These are phyloP conservation scores for Panicum hallii DNA, from an alignment of 202 grass and related monocot species.

Conservation along the genomic window DNA sequence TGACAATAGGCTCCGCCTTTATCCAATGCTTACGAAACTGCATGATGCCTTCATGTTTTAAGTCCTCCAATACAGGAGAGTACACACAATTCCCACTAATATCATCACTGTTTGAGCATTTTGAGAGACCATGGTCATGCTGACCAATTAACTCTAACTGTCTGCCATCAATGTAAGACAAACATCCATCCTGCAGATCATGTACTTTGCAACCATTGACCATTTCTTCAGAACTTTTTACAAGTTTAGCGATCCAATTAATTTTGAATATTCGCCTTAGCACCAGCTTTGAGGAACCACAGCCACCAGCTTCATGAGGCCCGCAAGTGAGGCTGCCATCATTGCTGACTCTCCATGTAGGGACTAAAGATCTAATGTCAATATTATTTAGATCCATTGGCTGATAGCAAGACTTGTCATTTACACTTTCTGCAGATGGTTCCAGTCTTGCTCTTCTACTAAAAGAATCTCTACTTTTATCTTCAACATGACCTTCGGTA, in stretches of 20 bases:
- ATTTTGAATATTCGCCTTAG: conserved; percentile 96
- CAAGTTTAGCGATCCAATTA: conserved; percentile 94
- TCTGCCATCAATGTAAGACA: conserved; percentile 35
- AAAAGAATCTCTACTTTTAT: conserved; percentile 55
- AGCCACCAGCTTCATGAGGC: conserved; percentile 73
- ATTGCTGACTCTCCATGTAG: conserved; percentile 78
- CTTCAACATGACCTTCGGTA: conserved; percentile 37
- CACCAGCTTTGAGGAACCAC: conserved; percentile 82
- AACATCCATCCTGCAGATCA: conserved; percentile 55
- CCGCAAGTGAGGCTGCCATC: conserved; percentile 81
- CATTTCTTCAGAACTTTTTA: conserved; percentile 92
- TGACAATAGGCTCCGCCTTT: conserved; percentile 80
- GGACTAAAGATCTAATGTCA: conserved; percentile 72
- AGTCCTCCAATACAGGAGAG: conserved; percentile 62
- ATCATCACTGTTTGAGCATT: conserved; percentile 55
- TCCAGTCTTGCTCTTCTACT: conserved; percentile 47
- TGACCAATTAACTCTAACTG: conserved; percentile 40
- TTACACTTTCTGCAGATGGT: conserved; percentile 43
- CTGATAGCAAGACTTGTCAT: conserved; percentile 40
- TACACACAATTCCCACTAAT: conserved; percentile 56
- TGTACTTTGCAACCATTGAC: conserved; percentile 81
- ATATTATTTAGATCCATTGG: conserved; percentile 57
- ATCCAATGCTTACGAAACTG: conserved; percentile 90
- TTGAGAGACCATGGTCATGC: conserved; percentile 35
- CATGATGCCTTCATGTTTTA: conserved; percentile 70